Conservation (phyloP, 1,284 basidiomycete genomes). For the Trametes sp. region DNA sequence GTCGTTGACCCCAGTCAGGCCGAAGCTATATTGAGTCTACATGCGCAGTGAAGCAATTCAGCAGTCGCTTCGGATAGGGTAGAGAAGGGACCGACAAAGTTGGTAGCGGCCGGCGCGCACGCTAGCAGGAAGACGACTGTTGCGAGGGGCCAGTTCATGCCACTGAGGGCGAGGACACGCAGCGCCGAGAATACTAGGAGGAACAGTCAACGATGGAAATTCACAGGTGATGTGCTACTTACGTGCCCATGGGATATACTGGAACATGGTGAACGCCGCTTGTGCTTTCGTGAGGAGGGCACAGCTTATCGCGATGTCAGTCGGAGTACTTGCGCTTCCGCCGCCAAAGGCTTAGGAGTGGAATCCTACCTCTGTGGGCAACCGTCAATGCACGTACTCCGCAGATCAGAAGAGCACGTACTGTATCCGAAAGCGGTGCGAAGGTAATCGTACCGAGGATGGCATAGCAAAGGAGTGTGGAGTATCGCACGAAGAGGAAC, state of each 20-base stretch:
- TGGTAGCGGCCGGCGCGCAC: background rate
- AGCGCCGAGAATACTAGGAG: background rate
- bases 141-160: background rate
- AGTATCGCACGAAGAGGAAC: constrained; percentile 17
- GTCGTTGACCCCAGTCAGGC: background rate
- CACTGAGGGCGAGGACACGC: constrained; percentile 2
- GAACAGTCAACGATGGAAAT: background rate
- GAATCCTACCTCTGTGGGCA: background rate
- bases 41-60: background rate
- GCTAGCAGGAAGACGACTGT: background rate
- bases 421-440: background rate
- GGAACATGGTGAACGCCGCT: constrained; percentile 1
- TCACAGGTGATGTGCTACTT: background rate
- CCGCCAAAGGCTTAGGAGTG: no score
- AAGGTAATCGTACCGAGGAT: background rate
- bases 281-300: background rate
- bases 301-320: background rate
- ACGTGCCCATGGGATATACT: constrained; percentile 4
- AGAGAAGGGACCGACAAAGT: no score
- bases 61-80: no score
- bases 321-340: no score
- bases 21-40: background rate
- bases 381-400: background rate
- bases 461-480: background rate
- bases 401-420: background rate